Conservation (phyloP, 1,139 yeast genomes). For the Kluyveromyces sp. region DNA sequence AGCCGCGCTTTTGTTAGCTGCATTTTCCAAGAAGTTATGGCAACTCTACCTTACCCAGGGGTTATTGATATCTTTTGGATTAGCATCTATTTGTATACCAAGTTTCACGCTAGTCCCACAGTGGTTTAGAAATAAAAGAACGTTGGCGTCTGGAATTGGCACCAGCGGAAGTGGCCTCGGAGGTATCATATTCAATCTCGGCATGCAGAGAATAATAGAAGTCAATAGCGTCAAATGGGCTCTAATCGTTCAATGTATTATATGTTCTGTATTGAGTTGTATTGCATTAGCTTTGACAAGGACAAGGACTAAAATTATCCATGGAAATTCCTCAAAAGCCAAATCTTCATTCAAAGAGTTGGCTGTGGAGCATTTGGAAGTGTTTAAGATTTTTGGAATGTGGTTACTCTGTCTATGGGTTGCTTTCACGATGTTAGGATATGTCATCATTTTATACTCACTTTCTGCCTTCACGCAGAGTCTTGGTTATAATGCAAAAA, state of each 20-base stretch:
- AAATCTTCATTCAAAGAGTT: neutral
- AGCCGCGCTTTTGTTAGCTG: constrained; percentile 50
- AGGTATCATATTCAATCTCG: constrained; percentile 33
- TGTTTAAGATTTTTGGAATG: constrained; percentile 35
- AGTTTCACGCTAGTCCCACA: constrained; percentile 42
- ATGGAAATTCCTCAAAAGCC: neutral
- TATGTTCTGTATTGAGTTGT: constrained; percentile 32
- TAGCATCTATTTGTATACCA: constrained; percentile 51
- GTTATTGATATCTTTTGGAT: constrained; percentile 49
- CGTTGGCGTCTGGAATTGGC: constrained; percentile 45
- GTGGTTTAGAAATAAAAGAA: constrained; percentile 47
- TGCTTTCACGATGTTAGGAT: constrained; percentile 44
- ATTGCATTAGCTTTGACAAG: constrained; percentile 37
- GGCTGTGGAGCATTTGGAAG: constrained; percentile 12
- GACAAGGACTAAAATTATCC: constrained; percentile 29
- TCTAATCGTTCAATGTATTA: constrained; percentile 46
- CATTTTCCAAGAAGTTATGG: constrained; percentile 49
- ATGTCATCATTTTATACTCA: constrained; percentile 51
- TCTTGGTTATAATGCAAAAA: constrained; percentile 46
- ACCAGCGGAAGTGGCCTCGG: constrained; percentile 53
- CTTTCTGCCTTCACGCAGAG: constrained; percentile 52
- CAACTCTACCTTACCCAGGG: constrained; percentile 62
- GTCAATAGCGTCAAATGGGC: constrained; percentile 50
- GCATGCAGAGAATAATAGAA: constrained; percentile 33
- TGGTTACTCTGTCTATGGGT: constrained; percentile 43